A percentile compares a stretch with the other conserved stretches of the same genome.
Conservation (phyloP, 495 filamentous ascomycete species). For the Pseudevernia furfuracea region DNA sequence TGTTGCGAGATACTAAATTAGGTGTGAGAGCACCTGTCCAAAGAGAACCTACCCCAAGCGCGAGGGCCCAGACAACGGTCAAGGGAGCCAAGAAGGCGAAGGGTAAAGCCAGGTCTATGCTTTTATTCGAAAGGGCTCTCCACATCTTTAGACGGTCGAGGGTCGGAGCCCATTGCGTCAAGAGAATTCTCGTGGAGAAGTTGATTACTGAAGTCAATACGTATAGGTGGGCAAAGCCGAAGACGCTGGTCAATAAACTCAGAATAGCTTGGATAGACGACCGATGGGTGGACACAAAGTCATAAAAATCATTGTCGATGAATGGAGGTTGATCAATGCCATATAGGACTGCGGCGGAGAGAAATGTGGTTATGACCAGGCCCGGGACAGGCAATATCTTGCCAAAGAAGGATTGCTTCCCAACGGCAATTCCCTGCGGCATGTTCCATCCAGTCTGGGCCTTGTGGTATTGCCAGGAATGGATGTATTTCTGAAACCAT, state of each 20-base stretch:
- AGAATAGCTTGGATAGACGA: not conserved
- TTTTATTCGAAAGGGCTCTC: not conserved
- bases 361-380: constrained; percentile 1
- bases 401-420: constrained; percentile 5
- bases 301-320: not conserved
- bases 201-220: constrained; percentile 4
- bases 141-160: not conserved
- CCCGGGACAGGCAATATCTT: not conserved
- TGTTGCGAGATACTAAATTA: not conserved
- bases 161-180: not conserved
- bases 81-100: not conserved
- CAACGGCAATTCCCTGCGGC: not conserved
- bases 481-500: constrained; percentile 1
- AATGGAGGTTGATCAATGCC: constrained; percentile 4
- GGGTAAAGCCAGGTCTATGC: constrained; percentile 1
- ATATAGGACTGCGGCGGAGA: not conserved
- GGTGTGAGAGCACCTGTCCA: constrained; percentile 8
- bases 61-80: constrained; percentile 1
- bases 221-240: not conserved
- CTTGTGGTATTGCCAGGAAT: not conserved
- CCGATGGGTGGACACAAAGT: not conserved
- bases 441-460: not conserved
- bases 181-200: constrained; percentile 2
- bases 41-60: not conserved
- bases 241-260: not conserved